Percentiles rank a stretch among this genome's conserved stretches.
Evolutionary conservation across 2,329 filamentous ascomycete genomes (phyloP).

Genomic region (Colletotrichum sp.): DNA sequence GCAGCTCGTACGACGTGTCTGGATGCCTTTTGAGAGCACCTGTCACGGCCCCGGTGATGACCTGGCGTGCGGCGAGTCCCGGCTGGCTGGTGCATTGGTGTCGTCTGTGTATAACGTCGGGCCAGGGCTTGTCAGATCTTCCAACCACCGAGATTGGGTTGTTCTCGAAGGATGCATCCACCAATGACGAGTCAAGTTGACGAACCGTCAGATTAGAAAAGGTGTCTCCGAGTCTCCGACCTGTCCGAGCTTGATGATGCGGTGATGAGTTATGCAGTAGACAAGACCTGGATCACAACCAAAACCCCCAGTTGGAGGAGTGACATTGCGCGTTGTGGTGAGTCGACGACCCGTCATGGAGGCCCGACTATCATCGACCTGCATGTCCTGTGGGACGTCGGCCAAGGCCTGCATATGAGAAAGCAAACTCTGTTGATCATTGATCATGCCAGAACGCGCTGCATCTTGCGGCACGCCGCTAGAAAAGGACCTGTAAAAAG

Average conservation of each 20-base stretch:
- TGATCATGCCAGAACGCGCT: not conserved
- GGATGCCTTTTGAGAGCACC: not conserved
- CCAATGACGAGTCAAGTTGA: not conserved
- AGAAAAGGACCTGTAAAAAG: not conserved
- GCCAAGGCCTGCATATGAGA: not conserved
- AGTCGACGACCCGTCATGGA: not conserved
- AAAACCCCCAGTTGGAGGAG: not conserved
- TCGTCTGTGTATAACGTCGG: not conserved
- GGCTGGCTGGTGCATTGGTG: not conserved
- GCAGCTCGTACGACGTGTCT: constrained; percentile 15
- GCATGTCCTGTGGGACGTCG: constrained; percentile 2
- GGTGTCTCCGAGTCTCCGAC: not conserved
- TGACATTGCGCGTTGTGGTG: not conserved
- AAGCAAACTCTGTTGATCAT: not conserved
- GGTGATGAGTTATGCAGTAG: not conserved
- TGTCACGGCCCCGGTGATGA: not conserved
- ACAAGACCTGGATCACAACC: not conserved
- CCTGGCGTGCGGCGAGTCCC: constrained; percentile 4
- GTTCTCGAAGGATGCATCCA: not conserved
- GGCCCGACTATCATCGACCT: not conserved
- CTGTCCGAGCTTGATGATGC: not conserved
- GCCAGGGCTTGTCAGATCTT: not conserved
- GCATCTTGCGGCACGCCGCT: not conserved
- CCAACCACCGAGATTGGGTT: not conserved
- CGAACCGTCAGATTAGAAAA: not conserved